Percentiles rank a stretch among this genome's conserved stretches.
Conservation (phyloP, 805 yeast genomes). For the Nakazawaea ernobii region DNA sequence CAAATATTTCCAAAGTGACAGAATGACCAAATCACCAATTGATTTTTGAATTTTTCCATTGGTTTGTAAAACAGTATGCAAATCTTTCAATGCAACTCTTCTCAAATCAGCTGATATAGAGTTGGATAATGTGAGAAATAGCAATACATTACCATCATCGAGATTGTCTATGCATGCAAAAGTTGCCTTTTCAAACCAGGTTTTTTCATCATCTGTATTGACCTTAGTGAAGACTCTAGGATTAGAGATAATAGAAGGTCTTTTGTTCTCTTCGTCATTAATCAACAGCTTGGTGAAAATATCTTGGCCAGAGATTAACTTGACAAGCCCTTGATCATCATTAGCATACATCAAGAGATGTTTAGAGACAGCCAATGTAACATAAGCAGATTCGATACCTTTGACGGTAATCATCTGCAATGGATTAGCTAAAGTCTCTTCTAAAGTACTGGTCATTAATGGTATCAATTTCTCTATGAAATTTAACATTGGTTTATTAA, state of each 20-base stretch:
- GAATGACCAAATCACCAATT: constrained; percentile 38
- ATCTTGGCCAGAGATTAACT: constrained; percentile 20
- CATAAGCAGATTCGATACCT: constrained; percentile 50
- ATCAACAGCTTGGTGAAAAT: constrained; percentile 29
- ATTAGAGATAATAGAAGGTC: constrained; percentile 43
- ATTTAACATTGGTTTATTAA: constrained; percentile 6
- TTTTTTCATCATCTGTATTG: constrained; percentile 34
- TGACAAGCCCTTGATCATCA: constrained; percentile 7
- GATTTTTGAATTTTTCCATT: constrained; percentile 28
- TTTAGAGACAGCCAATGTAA: constrained; percentile 27
- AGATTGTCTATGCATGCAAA: constrained; percentile 22
- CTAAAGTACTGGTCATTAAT: constrained; percentile 24
- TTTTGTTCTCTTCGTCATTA: constrained; percentile 22
- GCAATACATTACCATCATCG: constrained; percentile 39
- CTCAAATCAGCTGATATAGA: constrained; percentile 29
- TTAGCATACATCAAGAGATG: constrained; percentile 15
- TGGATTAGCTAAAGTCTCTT: constrained; percentile 47
- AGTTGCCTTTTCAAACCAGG: constrained; percentile 49
- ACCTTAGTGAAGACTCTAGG: constrained; percentile 48
- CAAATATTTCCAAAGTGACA: constrained; percentile 25
- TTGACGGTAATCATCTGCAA: constrained; percentile 46
- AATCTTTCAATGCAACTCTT: constrained; percentile 24
- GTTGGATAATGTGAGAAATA: constrained; percentile 41
- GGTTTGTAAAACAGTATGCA: constrained; percentile 20
- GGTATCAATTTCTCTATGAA: constrained; percentile 21